Evolutionary conservation across 208 protist species (phyloP).

Genomic region (Naegleria fowleri): DNA sequence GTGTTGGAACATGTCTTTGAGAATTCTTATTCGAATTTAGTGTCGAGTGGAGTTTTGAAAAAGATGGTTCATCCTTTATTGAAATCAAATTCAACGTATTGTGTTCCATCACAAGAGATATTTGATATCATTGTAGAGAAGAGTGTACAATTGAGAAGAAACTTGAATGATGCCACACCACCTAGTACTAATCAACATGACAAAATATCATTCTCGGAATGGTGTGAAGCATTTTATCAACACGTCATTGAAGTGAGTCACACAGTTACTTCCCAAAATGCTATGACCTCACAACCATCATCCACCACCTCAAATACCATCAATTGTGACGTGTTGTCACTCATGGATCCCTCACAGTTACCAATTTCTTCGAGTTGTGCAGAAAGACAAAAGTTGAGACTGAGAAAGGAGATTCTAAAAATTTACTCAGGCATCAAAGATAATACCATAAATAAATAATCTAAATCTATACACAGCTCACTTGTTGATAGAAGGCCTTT

Average conservation of each 20-base stretch:
- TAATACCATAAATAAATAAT: too few relatives aligned
- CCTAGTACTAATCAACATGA: too few relatives aligned
- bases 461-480: too few relatives aligned
- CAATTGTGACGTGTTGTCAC: not conserved
- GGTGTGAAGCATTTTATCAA: not conserved
- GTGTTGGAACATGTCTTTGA: not conserved
- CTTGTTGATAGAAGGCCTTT: too few relatives aligned
- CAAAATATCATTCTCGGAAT: not conserved
- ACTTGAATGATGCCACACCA: not conserved
- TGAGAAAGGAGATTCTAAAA: not conserved
- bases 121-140: not conserved
- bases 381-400: not conserved
- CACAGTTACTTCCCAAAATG: too few relatives aligned
- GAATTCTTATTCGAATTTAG: not conserved
- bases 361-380: not conserved
- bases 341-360: not conserved
- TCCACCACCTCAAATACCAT: not conserved
- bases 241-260: not conserved
- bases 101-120: too few relatives aligned
- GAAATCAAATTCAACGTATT: too few relatives aligned
- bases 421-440: not conserved
- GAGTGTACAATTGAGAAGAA: not conserved
- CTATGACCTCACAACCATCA: too few relatives aligned
- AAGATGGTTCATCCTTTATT: not conserved
- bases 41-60: not conserved